Evolutionary conservation across 805 yeast species (phyloP).

Genomic region (Starmerella bombicola): DNA sequence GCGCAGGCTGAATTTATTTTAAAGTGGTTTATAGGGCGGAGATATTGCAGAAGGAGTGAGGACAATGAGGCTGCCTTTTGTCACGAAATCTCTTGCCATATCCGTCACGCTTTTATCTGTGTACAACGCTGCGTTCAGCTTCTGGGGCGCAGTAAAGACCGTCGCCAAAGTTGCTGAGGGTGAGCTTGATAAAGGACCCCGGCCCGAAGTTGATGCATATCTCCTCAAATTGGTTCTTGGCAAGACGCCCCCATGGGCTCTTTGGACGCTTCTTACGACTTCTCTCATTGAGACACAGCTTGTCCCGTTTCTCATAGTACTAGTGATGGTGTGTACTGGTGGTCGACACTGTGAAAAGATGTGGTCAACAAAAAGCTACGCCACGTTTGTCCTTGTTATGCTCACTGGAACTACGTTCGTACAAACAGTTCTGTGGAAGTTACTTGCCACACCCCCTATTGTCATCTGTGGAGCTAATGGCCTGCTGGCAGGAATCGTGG

Average conservation of each 20-base stretch:
- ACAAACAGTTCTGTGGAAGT: slow-evolving; percentile 14
- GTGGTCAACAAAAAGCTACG: slow-evolving; percentile 48
- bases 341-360: slow-evolving; percentile 54
- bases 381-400: slow-evolving; percentile 35
- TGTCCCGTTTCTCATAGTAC: slow-evolving; percentile 31
- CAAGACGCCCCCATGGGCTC: slow-evolving; percentile 21
- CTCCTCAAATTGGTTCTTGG: slow-evolving; percentile 17
- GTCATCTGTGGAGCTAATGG: slow-evolving; percentile 25
- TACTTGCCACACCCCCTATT: slow-evolving; percentile 2
- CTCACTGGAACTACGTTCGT: slow-evolving; percentile 29
- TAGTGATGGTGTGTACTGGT: slow-evolving; percentile 36
- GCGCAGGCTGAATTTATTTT: no score
- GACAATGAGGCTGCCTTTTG: slow-evolving; percentile 4
- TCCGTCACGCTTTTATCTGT: slow-evolving; percentile 7
- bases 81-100: slow-evolving; percentile 3
- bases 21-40: no score
- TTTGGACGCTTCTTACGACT: slow-evolving; percentile 40
- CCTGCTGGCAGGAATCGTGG: slow-evolving; percentile 43
- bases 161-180: slow-evolving; percentile 4
- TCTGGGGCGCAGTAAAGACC: slow-evolving; percentile 2
- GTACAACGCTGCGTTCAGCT: not conserved
- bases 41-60: no score
- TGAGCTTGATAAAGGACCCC: slow-evolving; percentile 1
- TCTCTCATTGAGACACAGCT: slow-evolving; percentile 38
- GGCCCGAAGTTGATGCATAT: slow-evolving; percentile 9